Percentiles rank a stretch among this genome's conserved stretches.
Evolutionary conservation across 805 yeast species (phyloP).

Genomic region (Naumovozyma dairenensis): DNA sequence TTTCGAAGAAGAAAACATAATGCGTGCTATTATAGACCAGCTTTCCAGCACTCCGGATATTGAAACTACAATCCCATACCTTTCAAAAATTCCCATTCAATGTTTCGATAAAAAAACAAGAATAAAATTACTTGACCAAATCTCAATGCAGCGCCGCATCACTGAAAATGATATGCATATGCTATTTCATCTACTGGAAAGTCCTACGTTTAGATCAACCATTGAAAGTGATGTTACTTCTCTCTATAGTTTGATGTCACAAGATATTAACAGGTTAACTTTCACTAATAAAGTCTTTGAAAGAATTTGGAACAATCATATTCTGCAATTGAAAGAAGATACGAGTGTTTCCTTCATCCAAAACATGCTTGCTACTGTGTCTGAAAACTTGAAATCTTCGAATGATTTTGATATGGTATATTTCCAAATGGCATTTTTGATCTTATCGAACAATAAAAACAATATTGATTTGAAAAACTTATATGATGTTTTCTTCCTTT

Average conservation of each 20-base stretch:
- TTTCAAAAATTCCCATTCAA: conserved; percentile 38
- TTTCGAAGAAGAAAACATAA: conserved; percentile 40
- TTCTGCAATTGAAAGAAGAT: conserved; percentile 32
- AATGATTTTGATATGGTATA: conserved; percentile 3
- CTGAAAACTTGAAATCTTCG: conserved; percentile 1
- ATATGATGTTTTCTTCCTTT: background rate
- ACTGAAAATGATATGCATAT: conserved; percentile 9
- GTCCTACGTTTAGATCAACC: conserved; percentile 45
- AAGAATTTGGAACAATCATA: conserved; percentile 33
- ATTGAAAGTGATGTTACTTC: conserved; percentile 36
- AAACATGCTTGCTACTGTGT: background rate
- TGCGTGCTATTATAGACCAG: conserved; percentile 21
- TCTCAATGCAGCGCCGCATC: conserved; percentile 9
- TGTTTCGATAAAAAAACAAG: conserved; percentile 34
- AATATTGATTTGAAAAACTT: background rate
- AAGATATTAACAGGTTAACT: background rate
- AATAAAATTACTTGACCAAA: conserved; percentile 20
- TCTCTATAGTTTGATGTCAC: conserved; percentile 11
- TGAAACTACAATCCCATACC: conserved; percentile 1
- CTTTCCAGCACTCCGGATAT: conserved; percentile 10
- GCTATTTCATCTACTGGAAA: conserved; percentile 34
- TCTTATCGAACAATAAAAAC: conserved; percentile 4
- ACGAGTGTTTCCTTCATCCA: conserved; percentile 11
- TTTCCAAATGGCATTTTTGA: conserved; percentile 11
- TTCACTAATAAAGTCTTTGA: conserved; percentile 23